Percentiles rank a stretch among this genome's conserved stretches.
Evolutionary conservation across 495 filamentous ascomycete species (phyloP).

Genomic region (Penicillium longicatenatum): DNA sequence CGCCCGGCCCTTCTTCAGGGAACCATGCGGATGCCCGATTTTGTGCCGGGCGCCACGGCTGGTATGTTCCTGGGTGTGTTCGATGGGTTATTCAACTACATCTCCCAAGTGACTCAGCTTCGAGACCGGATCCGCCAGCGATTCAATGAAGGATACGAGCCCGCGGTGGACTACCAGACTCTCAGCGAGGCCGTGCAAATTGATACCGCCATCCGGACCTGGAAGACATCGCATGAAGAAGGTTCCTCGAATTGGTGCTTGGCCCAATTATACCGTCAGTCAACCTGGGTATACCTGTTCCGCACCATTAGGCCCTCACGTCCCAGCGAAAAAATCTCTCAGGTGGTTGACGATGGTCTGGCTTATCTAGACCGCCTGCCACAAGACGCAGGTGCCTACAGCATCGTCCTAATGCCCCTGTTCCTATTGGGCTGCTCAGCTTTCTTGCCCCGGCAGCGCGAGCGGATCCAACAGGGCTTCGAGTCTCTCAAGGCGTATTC

Average conservation of each 20-base stretch:
- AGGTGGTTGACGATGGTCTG: slow-evolving; percentile 79
- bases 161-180: slow-evolving; percentile 71
- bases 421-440: slow-evolving; percentile 88
- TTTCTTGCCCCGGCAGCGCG: slow-evolving; percentile 68
- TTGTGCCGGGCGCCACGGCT: slow-evolving; percentile 71
- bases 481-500: slow-evolving; percentile 73
- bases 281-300: slow-evolving; percentile 88
- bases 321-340: slow-evolving; percentile 64
- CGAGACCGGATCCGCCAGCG: slow-evolving; percentile 75
- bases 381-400: slow-evolving; percentile 64
- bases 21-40: slow-evolving; percentile 65
- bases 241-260: slow-evolving; percentile 75
- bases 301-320: slow-evolving; percentile 79
- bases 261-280: slow-evolving; percentile 82
- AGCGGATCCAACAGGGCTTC: slow-evolving; percentile 69
- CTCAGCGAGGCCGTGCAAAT: slow-evolving; percentile 77
- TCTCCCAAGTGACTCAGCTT: slow-evolving; percentile 78
- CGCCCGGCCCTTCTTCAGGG: slow-evolving; percentile 56
- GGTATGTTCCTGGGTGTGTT: slow-evolving; percentile 82
- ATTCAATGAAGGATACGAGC: slow-evolving; percentile 61
- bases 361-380: slow-evolving; percentile 63
- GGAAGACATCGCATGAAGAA: slow-evolving; percentile 70
- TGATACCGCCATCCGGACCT: slow-evolving; percentile 72
- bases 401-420: slow-evolving; percentile 82
- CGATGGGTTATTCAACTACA: slow-evolving; percentile 79